These are phyloP conservation scores for Triticum monococcum DNA, from an alignment of 176 grass and related monocot species.

Conservation along the genomic window DNA sequence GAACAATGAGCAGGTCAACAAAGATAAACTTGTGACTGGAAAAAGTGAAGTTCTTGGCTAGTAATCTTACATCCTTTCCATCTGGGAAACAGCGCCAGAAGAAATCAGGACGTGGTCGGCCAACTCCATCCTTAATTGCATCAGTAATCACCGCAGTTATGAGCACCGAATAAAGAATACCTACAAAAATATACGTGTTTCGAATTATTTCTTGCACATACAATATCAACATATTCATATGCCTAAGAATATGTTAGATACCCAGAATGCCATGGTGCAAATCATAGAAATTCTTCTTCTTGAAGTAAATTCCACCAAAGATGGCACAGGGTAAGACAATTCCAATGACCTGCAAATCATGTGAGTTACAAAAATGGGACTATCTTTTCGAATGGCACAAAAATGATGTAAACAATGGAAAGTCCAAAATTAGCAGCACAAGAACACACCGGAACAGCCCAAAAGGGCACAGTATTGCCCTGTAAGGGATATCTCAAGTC, in stretches of 20 bases:
- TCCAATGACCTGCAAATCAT: conserved; percentile 67
- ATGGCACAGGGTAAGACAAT: conserved; percentile 62
- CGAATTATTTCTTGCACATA: neutral
- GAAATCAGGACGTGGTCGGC: conserved; percentile 91
- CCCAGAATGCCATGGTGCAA: conserved; percentile 94
- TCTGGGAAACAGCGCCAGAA: conserved; percentile 99
- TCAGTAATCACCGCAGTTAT: conserved; percentile 95
- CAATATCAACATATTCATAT: neutral
- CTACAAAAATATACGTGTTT: conserved; percentile 37
- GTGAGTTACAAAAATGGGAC: conserved; percentile 11
- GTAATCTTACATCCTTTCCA: conserved; percentile 69
- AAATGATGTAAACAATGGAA: conserved; percentile 18
- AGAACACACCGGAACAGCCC: conserved; percentile 73
- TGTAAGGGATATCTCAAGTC: conserved; percentile 77
- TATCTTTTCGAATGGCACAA: neutral
- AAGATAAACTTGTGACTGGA: conserved; percentile 6
- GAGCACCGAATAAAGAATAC: conserved; percentile 89
- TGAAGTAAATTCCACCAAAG: conserved; percentile 78
- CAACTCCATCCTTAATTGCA: conserved; percentile 94
- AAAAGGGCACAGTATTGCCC: conserved; percentile 75
- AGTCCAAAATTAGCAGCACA: conserved; percentile 14
- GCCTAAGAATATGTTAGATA: conserved; percentile 35
- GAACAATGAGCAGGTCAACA: conserved; percentile 11
- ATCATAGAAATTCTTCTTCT: conserved; percentile 91
- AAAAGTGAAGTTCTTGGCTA: conserved; percentile 18